These are phyloP conservation scores for Xylaria acuta DNA, from an alignment of 495 filamentous ascomycete genomes.

Conservation along the genomic window DNA sequence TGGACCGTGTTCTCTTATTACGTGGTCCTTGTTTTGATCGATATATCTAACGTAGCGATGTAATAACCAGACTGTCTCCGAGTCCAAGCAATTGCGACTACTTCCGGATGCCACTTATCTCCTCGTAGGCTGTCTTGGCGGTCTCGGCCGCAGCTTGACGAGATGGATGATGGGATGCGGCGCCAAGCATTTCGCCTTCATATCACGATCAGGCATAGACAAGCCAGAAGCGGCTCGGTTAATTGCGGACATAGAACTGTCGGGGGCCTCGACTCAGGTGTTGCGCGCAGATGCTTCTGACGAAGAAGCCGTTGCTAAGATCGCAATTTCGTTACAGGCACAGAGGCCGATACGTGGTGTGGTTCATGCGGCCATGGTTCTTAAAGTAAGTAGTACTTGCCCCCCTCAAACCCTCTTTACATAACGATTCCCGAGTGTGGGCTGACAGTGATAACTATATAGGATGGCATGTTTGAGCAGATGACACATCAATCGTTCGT, in stretches of 20 bases:
- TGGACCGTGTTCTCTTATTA: not conserved
- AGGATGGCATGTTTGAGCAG: conserved; percentile 36
- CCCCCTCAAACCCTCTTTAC: conserved; percentile 1
- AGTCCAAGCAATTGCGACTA: conserved; percentile 22
- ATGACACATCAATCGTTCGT: conserved; percentile 30
- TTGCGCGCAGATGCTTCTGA: conserved; percentile 42
- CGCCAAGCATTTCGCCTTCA: conserved; percentile 57
- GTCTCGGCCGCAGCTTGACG: conserved; percentile 60
- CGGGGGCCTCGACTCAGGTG: conserved; percentile 37
- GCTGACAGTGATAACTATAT: not conserved
- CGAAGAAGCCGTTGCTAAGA: conserved; percentile 27
- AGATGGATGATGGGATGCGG: conserved; percentile 57
- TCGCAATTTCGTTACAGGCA: conserved; percentile 33
- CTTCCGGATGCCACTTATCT: conserved; percentile 52
- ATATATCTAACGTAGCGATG: not conserved
- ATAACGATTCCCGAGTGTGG: not conserved
- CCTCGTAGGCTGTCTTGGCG: conserved; percentile 62
- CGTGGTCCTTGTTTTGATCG: not conserved
- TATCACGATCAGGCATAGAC: conserved; percentile 56
- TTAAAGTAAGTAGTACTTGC: conserved; percentile 33
- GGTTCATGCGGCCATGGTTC: conserved; percentile 49
- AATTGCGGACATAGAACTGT: conserved; percentile 30
- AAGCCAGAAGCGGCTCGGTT: conserved; percentile 34
- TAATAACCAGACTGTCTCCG: conserved; percentile 51
- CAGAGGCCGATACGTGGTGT: conserved; percentile 43